A percentile compares a stretch with the other conserved stretches of the same genome.
phyloP scores from a whole-genome alignment of 192 early-diverging fungal species.

The Phycomyces blakesleeanus region DNA sequence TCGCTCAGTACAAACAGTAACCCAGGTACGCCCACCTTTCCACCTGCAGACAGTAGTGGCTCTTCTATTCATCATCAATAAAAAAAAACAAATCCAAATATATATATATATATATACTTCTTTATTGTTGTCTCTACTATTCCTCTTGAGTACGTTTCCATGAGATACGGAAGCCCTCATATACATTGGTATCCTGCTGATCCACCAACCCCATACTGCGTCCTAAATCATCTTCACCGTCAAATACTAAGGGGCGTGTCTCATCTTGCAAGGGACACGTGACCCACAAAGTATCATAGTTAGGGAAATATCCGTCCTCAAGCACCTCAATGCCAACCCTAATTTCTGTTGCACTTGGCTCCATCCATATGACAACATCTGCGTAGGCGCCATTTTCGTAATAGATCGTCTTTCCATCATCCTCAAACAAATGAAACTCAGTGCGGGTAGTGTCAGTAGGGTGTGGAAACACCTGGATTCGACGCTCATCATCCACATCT shows the following conservation, averaged over 20 bases:
- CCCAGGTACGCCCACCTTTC: too few relatives aligned
- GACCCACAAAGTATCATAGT: conserved; percentile 38
- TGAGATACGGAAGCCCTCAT: too few relatives aligned
- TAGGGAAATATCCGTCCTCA: conserved; percentile 26
- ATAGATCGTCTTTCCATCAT: conserved; percentile 44
- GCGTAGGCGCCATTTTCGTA: conserved; percentile 32
- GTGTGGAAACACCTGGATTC: conserved; percentile 43
- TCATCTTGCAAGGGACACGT: conserved; percentile 14
- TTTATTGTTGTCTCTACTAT: too few relatives aligned
- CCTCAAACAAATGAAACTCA: conserved; percentile 35
- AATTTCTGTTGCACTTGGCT: conserved; percentile 18
- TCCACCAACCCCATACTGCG: too few relatives aligned
- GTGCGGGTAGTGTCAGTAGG: conserved; percentile 9
- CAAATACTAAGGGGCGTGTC: conserved; percentile 12
- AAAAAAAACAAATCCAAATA: too few relatives aligned
- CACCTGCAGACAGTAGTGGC: too few relatives aligned
- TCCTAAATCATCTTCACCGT: background rate
- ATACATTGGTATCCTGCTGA: too few relatives aligned
- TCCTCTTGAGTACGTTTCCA: too few relatives aligned
- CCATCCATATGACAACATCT: conserved; percentile 37
- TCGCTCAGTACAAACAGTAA: background rate
- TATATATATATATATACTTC: too few relatives aligned
- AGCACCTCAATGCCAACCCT: conserved; percentile 30
- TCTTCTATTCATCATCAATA: too few relatives aligned
- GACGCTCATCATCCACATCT: conserved; percentile 36